Percentiles rank a stretch among this genome's conserved stretches.
Conservation (phyloP, 257 asterid genomes). For the Solanum pimpinellifolium region DNA sequence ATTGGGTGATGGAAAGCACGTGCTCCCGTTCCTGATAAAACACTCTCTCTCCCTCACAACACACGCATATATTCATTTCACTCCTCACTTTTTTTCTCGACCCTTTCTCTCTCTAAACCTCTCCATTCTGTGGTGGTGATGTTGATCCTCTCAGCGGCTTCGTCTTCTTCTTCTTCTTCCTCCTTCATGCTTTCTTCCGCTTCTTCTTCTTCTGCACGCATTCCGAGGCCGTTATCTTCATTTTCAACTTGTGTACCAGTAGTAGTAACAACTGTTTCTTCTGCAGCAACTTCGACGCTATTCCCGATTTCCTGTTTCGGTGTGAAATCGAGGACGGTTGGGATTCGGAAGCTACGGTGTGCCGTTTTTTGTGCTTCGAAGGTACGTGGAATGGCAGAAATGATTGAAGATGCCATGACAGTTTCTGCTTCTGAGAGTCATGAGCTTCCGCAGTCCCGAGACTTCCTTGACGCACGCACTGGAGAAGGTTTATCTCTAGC, state of each 20-base stretch:
- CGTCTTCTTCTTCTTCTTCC: slow-evolving; percentile 16
- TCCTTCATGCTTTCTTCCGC: background rate
- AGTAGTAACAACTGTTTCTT: slow-evolving; percentile 17
- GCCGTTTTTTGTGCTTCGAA: slow-evolving; percentile 27
- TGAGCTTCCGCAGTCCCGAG: slow-evolving; percentile 33
- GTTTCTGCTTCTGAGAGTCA: slow-evolving; percentile 22
- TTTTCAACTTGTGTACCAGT: slow-evolving; percentile 3
- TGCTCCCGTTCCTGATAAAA: background rate
- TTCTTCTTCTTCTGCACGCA: slow-evolving; percentile 8
- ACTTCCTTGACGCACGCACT: slow-evolving; percentile 49
- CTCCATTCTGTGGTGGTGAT: background rate
- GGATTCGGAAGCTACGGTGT: slow-evolving; percentile 8
- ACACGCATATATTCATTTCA: slow-evolving; percentile 4
- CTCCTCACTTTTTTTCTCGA: background rate
- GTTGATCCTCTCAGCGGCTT: slow-evolving; percentile 37
- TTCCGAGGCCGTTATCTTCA: slow-evolving; percentile 12
- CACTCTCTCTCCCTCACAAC: background rate
- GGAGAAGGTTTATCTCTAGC: slow-evolving; percentile 30
- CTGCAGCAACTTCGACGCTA: background rate
- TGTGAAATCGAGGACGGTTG: slow-evolving; percentile 1
- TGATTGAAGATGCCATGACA: slow-evolving; percentile 17
- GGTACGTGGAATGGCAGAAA: slow-evolving; percentile 33
- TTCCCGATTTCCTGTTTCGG: background rate
- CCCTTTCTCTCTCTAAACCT: background rate
- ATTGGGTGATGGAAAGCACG: slow-evolving; percentile 5